phyloP scores from a whole-genome alignment of 768 basidiomycete species.

The Panaeolus papilionaceus region DNA sequence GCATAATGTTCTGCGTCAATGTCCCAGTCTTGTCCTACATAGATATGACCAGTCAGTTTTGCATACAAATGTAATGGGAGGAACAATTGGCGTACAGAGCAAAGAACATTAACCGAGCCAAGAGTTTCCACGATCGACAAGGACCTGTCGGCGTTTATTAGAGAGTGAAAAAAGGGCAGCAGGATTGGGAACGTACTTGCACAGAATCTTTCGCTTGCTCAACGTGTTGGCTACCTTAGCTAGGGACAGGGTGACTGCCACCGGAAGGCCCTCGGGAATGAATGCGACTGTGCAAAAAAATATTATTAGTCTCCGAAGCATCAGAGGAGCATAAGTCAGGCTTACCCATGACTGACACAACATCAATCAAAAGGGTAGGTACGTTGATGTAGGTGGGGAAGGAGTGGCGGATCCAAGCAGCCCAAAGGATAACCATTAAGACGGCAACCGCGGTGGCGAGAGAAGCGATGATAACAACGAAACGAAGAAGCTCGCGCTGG shows the following conservation, averaged over 20 bases:
- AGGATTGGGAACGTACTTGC: constrained; percentile 32
- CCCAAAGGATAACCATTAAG: constrained; percentile 55
- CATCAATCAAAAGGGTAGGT: constrained; percentile 56
- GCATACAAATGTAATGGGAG: not conserved
- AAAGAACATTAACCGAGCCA: constrained; percentile 61
- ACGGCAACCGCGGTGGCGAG: constrained; percentile 51
- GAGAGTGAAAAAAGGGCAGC: not conserved
- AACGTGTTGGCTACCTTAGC: constrained; percentile 41
- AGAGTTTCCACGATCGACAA: constrained; percentile 72
- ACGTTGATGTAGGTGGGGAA: constrained; percentile 55
- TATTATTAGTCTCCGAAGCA: not conserved
- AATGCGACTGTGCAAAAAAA: constrained; percentile 40
- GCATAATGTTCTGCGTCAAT: constrained; percentile 65
- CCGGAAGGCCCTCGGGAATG: constrained; percentile 57
- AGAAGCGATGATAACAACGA: constrained; percentile 57
- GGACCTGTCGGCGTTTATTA: constrained; percentile 38
- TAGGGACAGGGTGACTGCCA: constrained; percentile 63
- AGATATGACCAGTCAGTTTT: not conserved
- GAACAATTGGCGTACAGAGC: constrained; percentile 32
- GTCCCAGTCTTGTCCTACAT: constrained; percentile 64
- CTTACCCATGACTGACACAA: constrained; percentile 58
- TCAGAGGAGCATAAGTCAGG: constrained; percentile 23
- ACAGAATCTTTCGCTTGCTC: constrained; percentile 57
- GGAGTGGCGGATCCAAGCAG: constrained; percentile 43
- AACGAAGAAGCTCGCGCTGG: constrained; percentile 59